phyloP scores from a whole-genome alignment of 306 rosid species.

The Senna tora region DNA sequence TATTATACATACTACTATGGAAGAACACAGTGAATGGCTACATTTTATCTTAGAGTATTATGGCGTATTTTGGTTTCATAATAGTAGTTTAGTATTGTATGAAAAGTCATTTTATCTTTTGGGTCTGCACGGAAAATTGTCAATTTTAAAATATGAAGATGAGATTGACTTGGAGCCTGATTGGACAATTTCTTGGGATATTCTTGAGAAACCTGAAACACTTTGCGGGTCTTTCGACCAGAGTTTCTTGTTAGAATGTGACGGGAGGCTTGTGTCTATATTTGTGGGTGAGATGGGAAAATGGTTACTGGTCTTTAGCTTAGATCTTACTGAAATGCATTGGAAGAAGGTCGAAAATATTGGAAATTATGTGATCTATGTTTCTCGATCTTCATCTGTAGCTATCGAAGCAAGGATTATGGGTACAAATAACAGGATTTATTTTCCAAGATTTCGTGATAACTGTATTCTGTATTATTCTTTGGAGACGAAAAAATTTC shows the following conservation, averaged over 20 bases:
- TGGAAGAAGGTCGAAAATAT: background rate
- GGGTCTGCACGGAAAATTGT: background rate
- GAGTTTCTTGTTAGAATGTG: background rate
- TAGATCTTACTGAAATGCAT: background rate
- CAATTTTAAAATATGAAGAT: background rate
- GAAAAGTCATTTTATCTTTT: background rate
- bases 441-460: no score
- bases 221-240: no score
- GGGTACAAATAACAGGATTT: no score
- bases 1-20: background rate
- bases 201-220: background rate
- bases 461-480: no score
- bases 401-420: no score
- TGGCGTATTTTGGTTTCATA: background rate
- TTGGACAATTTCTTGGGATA: no score
- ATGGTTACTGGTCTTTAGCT: background rate
- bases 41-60: background rate
- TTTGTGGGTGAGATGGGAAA: background rate
- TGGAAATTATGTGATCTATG: no score
- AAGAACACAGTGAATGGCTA: background rate
- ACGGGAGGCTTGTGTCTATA: background rate
- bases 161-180: background rate
- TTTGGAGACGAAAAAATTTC: no score
- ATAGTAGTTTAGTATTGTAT: no score
- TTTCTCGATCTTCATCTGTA: no score